Base-by-base conservation (phyloP, 169 alveolate genomes). In the Miamiensis avidus region DNA sequence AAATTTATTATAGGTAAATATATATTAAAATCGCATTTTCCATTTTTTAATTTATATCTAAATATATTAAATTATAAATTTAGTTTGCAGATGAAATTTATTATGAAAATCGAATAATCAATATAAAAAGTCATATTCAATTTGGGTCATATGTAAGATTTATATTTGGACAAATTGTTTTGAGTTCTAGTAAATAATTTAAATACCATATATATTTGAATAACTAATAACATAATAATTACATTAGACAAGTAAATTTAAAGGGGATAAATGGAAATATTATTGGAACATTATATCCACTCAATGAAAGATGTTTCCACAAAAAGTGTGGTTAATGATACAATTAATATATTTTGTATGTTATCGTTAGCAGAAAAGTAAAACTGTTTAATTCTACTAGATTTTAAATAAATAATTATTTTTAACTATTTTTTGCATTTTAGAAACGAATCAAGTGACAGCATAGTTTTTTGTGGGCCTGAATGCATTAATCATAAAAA, bases 361-460 rank as follows among this genome's bases (percentile, higher is more conserved):
- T 28, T 79, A 4, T 34, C 76, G 16, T 49, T 79, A 79, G 84
- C 75, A 15, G 84, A 79, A 65, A 79, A 74, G 84, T 79, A 79
- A n/a, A 30, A 49, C 20, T 11, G 4, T 49, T 49, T 49, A 49
- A 49, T 49, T 49, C 4, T 49, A 49, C 20, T 49, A 11, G 20
- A 49, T 49, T 49, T 11, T 11, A 11, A 49, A 49, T 49, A 11
- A 49, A 49, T 11, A 49, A 11, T 20, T 78, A 25, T n/a, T 6
- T 34, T 31, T 32, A 34, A 31, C 34, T 78, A 78, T 25, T 31
- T 32, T 32, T 33, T 25, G 34, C 1, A 32, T 31, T 29, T 16
- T 16, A 79, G 84, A 79, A 79, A 79, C n/a, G 84, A 79, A 49
- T 27, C 84, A 4, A 49, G 64, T 28, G 84, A 79, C 20, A 79